phyloP scores from a whole-genome alignment of 176 grass and related monocot genomes.

The Avena atlantica region DNA sequence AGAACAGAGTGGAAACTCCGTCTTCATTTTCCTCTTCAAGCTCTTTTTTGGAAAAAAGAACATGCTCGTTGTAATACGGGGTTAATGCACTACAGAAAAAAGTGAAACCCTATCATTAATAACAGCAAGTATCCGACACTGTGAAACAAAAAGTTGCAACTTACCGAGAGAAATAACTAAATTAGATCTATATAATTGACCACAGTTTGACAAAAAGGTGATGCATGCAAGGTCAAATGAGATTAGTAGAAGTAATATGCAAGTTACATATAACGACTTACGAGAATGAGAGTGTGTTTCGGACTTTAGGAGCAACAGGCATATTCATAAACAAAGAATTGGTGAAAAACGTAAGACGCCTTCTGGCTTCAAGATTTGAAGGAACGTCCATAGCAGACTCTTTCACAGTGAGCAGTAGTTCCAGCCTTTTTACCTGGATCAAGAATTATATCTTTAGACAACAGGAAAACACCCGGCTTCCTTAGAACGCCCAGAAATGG shows the following conservation, averaged over 20 bases:
- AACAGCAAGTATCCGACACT: slow-evolving; percentile 31
- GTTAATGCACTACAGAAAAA: slow-evolving; percentile 71
- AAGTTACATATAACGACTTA: slow-evolving; percentile 56
- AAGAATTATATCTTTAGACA: slow-evolving; percentile 16
- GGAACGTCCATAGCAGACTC: slow-evolving; percentile 98
- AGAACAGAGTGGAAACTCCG: slow-evolving; percentile 93
- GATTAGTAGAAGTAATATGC: slow-evolving; percentile 45
- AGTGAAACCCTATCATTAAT: slow-evolving; percentile 22
- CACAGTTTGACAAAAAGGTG: slow-evolving; percentile 28
- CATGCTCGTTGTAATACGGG: slow-evolving; percentile 80
- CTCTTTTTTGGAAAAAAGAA: slow-evolving; percentile 78
- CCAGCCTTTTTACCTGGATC: slow-evolving; percentile 76
- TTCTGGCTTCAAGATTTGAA: slow-evolving; percentile 87
- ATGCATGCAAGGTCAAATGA: slow-evolving; percentile 4
- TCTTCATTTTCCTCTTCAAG: slow-evolving; percentile 91
- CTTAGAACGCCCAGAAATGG: background rate
- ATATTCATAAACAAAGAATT: slow-evolving; percentile 99
- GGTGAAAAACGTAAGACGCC: slow-evolving; percentile 89
- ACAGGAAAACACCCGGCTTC: background rate
- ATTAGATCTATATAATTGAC: slow-evolving; percentile 30
- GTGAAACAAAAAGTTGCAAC: slow-evolving; percentile 33
- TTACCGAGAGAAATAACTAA: slow-evolving; percentile 13
- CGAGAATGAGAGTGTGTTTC: slow-evolving; percentile 95
- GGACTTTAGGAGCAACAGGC: slow-evolving; percentile 96
- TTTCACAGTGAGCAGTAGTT: slow-evolving; percentile 86